Base-by-base conservation (phyloP, 352 stramenopile genomes). In the Pythium periplocum region DNA sequence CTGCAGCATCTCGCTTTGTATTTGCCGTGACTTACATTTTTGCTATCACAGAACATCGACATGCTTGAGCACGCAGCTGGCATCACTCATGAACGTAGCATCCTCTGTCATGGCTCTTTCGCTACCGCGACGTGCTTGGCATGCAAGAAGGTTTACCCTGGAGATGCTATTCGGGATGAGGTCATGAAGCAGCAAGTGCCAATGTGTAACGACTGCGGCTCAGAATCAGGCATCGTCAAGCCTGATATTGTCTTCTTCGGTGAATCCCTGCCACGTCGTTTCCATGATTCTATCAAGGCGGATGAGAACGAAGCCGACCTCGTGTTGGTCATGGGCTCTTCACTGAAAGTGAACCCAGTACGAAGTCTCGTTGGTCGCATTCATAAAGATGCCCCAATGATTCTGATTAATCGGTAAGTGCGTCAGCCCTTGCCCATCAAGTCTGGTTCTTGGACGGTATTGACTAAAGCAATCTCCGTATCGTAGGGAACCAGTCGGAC, bases 291-390 rank as follows among this genome's bases (percentile, higher is more conserved):
- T 36, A 88, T 90, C 40, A 87, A 86, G 65, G 73, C 66, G 40
- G 80, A 89, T 55, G 83, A 90, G 66, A 69, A 75, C 45, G 80
- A 85, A 59, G 93, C 88, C 12, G 96, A 99, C 72, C 78, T 98
- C 4, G 74, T 99, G 34, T 87, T 99, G 40, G 96, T 99, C n/a
- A 98, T 99, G 81, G 97, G 97, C 44, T 99, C 97, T 8, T 98
- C 92, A 7, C 74, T 99, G 6, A 97, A 97, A 52, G 97, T 99
- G 40, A 91, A 95, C 48, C 97, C 97, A 17, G 93, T 99, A 30
- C 87, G 90, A 10, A 86, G 79, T 55, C 85, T 97, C 35, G 83
- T 93, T 37, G 76, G 83, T n/a, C 76, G 83, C 35, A 90, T 93
- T 49, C 73, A 76, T 37, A 88, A 89, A 62, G 66, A 83, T 32